A percentile compares a stretch with the other conserved stretches of the same genome.
phyloP scores from a whole-genome alignment of 2,329 filamentous ascomycete species.

The Intubia oerlemansii region DNA sequence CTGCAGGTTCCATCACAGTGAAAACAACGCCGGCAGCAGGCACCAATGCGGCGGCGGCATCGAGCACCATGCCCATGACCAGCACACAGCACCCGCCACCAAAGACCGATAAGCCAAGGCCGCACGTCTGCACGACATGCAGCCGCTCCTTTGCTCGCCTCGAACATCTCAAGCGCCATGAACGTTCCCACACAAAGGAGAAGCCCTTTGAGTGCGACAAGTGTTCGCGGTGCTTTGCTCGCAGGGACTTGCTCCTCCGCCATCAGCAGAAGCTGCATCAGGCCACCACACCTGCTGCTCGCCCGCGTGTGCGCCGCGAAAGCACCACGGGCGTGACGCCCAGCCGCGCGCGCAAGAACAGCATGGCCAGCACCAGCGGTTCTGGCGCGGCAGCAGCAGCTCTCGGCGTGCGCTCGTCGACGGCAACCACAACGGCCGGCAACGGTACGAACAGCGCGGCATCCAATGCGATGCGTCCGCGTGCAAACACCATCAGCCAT shows the following conservation, averaged over 20 bases:
- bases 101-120: conserved; percentile 93
- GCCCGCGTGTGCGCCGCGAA: conserved; percentile 74
- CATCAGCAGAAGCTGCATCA: conserved; percentile 98
- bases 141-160: conserved; percentile 80
- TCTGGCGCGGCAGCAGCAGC: conserved; percentile 21
- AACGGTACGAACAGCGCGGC: too few species aligned
- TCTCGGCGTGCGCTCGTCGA: too few species aligned
- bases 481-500: conserved; percentile 92
- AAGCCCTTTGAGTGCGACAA: conserved; percentile 97
- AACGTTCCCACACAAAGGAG: conserved; percentile 95
- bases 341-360: conserved; percentile 78
- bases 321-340: conserved; percentile 56
- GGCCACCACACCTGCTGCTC: conserved; percentile 68
- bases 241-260: conserved; percentile 72
- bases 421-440: too few species aligned
- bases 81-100: too few species aligned
- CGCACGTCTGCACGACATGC: conserved; percentile 84
- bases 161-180: conserved; percentile 92
- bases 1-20: too few species aligned
- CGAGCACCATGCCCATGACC: too few species aligned
- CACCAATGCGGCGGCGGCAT: too few species aligned
- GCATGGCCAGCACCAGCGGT: conserved; percentile 41
- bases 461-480: conserved; percentile 49
- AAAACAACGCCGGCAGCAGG: too few species aligned
- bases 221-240: conserved; percentile 84